phyloP scores from a whole-genome alignment of 2,329 filamentous ascomycete genomes.

The Verruconis gallopava region DNA sequence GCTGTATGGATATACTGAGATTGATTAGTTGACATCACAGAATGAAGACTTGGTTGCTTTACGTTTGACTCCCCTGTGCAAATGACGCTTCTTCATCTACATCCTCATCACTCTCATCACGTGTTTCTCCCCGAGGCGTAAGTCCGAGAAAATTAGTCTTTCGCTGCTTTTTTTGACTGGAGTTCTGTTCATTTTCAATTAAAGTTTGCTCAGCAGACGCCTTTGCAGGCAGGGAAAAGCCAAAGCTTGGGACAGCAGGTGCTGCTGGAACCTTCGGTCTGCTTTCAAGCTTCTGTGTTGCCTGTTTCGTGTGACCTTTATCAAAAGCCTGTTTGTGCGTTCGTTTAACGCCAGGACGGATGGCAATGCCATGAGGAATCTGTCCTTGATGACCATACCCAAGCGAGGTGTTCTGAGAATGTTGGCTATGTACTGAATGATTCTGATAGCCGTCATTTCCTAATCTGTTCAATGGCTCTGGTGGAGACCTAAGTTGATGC shows the following conservation, averaged over 20 bases:
- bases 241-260: conserved; percentile 24
- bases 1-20: conserved; percentile 37
- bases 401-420: too few relatives aligned
- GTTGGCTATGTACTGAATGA: too few relatives aligned
- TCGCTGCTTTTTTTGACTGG: conserved; percentile 48
- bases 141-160: conserved; percentile 61
- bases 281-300: conserved; percentile 12
- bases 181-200: conserved; percentile 6
- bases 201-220: conserved; percentile 16
- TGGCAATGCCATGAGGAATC: too few relatives aligned
- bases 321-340: conserved; percentile 1
- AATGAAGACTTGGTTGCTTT: conserved; percentile 26
- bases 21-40: conserved; percentile 15
- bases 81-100: conserved; percentile 53
- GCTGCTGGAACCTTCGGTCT: conserved; percentile 22
- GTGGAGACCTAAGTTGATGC: too few relatives aligned
- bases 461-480: too few relatives aligned
- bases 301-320: not conserved
- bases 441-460: too few relatives aligned
- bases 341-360: not conserved
- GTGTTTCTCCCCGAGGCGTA: conserved; percentile 44
- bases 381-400: too few relatives aligned
- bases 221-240: conserved; percentile 12
- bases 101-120: conserved; percentile 41
- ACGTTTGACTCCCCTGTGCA: conserved; percentile 38